phyloP scores from a whole-genome alignment of 495 filamentous ascomycete species.

The Hapsidospora chrysogenum region DNA sequence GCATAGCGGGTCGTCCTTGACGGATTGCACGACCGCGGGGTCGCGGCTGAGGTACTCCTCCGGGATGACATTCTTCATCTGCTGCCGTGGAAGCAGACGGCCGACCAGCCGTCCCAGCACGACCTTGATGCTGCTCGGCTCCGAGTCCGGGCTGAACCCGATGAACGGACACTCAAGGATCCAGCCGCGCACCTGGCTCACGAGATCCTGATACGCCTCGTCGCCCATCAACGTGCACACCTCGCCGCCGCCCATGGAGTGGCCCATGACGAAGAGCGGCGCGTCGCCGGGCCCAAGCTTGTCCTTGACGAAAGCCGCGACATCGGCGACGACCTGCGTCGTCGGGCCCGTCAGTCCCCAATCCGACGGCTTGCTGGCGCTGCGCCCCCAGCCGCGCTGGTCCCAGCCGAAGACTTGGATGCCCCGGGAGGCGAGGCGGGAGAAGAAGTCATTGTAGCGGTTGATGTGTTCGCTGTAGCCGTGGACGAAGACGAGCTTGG shows the following conservation, averaged over 20 bases:
- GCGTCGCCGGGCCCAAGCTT: constrained; percentile 13
- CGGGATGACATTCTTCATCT: constrained; percentile 41
- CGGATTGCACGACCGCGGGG: constrained; percentile 32
- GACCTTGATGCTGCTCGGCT: constrained; percentile 40
- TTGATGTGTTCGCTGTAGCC: constrained; percentile 81
- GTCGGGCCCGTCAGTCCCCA: constrained; percentile 59
- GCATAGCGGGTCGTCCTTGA: constrained; percentile 45
- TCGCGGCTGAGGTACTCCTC: constrained; percentile 45
- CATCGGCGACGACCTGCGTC: constrained; percentile 51
- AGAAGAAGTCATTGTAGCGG: constrained; percentile 53
- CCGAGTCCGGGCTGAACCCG: constrained; percentile 40
- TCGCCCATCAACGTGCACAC: constrained; percentile 33
- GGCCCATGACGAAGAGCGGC: constrained; percentile 75
- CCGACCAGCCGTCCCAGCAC: constrained; percentile 45
- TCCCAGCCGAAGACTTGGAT: constrained; percentile 64
- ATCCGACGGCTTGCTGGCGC: constrained; percentile 27
- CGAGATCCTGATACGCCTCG: constrained; percentile 21
- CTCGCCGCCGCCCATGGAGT: constrained; percentile 65
- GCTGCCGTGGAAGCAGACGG: constrained; percentile 41
- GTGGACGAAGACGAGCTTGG: constrained; percentile 64
- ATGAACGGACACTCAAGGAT: constrained; percentile 56
- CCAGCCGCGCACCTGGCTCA: constrained; percentile 42
- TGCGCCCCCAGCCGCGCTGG: constrained; percentile 54
- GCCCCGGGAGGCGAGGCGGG: constrained; percentile 46
- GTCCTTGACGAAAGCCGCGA: constrained; percentile 47